A percentile compares a stretch with the other conserved stretches of the same genome.
These are phyloP conservation scores for Pseudophaeomoniella oleicola DNA, from an alignment of 2,329 filamentous ascomycete genomes.

Conservation along the genomic window DNA sequence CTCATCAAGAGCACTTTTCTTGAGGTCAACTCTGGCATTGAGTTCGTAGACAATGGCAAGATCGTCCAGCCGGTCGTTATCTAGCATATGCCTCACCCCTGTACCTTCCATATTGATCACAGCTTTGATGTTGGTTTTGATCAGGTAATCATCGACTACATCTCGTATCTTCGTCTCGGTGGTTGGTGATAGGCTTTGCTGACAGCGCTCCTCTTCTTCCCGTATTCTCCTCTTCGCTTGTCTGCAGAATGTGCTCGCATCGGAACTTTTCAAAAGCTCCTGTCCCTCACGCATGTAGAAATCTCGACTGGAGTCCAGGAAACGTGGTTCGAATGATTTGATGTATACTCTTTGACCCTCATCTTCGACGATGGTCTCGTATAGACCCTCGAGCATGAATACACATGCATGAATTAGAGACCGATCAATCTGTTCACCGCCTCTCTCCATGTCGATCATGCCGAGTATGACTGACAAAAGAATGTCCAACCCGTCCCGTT, in stretches of 20 bases:
- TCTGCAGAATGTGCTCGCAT: constrained; percentile 69
- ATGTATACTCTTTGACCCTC: constrained; percentile 73
- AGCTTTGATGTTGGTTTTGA: constrained; percentile 61
- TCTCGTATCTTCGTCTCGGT: constrained; percentile 59
- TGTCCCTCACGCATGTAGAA: constrained; percentile 71
- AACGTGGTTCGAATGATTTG: constrained; percentile 66
- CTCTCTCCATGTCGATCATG: constrained; percentile 81
- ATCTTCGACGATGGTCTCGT: constrained; percentile 64
- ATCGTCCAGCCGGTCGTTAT: constrained; percentile 70
- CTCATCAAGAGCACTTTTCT: constrained; percentile 54
- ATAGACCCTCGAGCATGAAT: constrained; percentile 79
- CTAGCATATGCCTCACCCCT: constrained; percentile 77
- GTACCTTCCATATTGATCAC: constrained; percentile 74
- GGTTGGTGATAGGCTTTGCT: constrained; percentile 60
- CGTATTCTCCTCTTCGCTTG: constrained; percentile 58
- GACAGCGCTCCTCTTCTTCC: constrained; percentile 72
- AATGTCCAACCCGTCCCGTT: constrained; percentile 50
- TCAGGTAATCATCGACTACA: constrained; percentile 70
- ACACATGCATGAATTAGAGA: constrained; percentile 68
- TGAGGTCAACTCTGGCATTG: constrained; percentile 60
- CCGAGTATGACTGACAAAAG: constrained; percentile 74
- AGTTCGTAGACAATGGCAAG: constrained; percentile 69
- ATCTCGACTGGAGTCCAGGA: constrained; percentile 51
- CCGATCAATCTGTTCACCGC: constrained; percentile 78
- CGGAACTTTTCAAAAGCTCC: constrained; percentile 57